A percentile compares a stretch with the other conserved stretches of the same genome.
Evolutionary conservation across 352 stramenopile species (phyloP).

Genomic region (Phytophthora fragariae): DNA sequence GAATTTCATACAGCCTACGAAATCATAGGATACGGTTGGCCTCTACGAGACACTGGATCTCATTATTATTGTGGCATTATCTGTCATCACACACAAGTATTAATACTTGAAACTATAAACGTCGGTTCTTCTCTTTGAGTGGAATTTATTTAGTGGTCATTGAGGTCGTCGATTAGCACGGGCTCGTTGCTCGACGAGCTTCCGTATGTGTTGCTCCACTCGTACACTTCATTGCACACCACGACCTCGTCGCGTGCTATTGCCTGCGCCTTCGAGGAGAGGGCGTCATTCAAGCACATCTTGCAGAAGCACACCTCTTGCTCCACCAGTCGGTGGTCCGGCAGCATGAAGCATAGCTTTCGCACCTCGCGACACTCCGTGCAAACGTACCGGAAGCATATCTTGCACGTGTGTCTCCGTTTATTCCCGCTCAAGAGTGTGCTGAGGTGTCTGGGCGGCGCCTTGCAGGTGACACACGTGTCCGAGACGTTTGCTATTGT

Average conservation of each 20-base stretch:
- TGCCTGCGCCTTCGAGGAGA: constrained; percentile 18
- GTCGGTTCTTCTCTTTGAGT: no score
- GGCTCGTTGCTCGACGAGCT: constrained; percentile 40
- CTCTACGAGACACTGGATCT: not conserved
- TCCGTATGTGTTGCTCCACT: constrained; percentile 39
- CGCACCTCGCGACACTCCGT: constrained; percentile 44
- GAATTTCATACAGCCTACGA: not conserved
- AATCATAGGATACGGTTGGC: no score
- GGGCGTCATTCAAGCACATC: constrained; percentile 27
- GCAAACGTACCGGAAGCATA: constrained; percentile 52
- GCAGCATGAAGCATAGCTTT: constrained; percentile 41
- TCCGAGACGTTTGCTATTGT: constrained; percentile 18
- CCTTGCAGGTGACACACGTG: constrained; percentile 28
- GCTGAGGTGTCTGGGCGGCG: constrained; percentile 5
- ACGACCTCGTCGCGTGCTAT: constrained; percentile 38
- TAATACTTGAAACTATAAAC: no score
- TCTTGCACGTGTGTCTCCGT: constrained; percentile 35
- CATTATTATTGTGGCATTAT: no score
- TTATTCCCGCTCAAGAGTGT: constrained; percentile 25
- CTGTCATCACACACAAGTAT: no score
- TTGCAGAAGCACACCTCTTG: constrained; percentile 38
- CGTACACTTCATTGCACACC: constrained; percentile 19
- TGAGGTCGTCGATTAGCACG: constrained; percentile 33
- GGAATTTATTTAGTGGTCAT: constrained; percentile 18
- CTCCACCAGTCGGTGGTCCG: constrained; percentile 35